Evolutionary conservation across 179 eudicot species (phyloP).

Genomic region (Sideroxylon spinosum): DNA sequence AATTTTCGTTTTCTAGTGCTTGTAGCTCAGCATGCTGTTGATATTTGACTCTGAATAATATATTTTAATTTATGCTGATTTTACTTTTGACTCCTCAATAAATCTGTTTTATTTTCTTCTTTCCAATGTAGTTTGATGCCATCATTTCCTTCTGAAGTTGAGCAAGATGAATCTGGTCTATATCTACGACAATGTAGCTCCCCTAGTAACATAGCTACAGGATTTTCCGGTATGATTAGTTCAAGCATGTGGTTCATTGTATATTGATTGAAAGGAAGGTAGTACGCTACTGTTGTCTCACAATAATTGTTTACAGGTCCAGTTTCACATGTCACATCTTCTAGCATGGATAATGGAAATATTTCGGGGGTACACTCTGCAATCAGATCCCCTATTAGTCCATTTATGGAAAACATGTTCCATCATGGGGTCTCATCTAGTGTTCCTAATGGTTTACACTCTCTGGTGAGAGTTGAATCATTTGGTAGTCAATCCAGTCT

Average conservation of each 20-base stretch:
- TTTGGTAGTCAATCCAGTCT: slow-evolving; percentile 34
- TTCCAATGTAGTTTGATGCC: slow-evolving; percentile 40
- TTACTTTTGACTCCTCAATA: not conserved
- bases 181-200: slow-evolving; percentile 38
- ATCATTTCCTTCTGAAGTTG: slow-evolving; percentile 37
- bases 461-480: slow-evolving; percentile 44
- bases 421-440: slow-evolving; percentile 51
- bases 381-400: slow-evolving; percentile 27
- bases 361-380: slow-evolving; percentile 23
- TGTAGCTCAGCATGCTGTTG: slow-evolving; percentile 6
- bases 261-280: not conserved
- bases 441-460: slow-evolving; percentile 48
- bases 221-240: slow-evolving; percentile 33
- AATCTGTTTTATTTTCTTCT: slow-evolving; percentile 2
- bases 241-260: not conserved
- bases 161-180: slow-evolving; percentile 37
- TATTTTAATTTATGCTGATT: slow-evolving; percentile 6
- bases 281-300: not conserved
- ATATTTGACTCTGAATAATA: not conserved
- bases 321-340: slow-evolving; percentile 27
- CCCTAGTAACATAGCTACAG: slow-evolving; percentile 28
- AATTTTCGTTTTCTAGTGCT: not conserved
- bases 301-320: slow-evolving; percentile 29
- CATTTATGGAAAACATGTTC: slow-evolving; percentile 29
- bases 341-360: slow-evolving; percentile 31